These are phyloP conservation scores for Pseudevernia furfuracea DNA, from an alignment of 495 filamentous ascomycete species.

Conservation along the genomic window DNA sequence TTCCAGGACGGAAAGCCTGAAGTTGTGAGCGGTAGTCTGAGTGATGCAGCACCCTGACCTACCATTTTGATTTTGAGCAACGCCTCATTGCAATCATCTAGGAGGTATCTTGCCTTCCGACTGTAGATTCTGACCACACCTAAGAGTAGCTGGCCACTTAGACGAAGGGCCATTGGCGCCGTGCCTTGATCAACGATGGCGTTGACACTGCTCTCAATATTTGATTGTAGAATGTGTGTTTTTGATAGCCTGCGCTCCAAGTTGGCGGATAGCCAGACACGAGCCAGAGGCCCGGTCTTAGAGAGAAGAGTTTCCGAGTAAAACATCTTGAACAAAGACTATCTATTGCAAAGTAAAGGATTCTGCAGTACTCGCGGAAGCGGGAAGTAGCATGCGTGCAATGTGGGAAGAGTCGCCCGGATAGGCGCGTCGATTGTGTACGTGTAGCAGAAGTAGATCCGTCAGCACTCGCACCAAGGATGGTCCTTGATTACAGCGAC, in stretches of 20 bases:
- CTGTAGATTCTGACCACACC: slow-evolving; percentile 97
- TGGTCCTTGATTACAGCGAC: not conserved
- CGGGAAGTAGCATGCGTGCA: slow-evolving; percentile 27
- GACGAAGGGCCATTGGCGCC: slow-evolving; percentile 86
- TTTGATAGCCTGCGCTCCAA: slow-evolving; percentile 96
- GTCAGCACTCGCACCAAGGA: not conserved
- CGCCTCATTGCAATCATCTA: slow-evolving; percentile 96
- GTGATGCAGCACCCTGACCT: slow-evolving; percentile 24
- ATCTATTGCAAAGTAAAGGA: slow-evolving; percentile 17
- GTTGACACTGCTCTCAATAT: slow-evolving; percentile 85
- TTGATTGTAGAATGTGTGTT: slow-evolving; percentile 83
- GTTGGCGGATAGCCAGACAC: slow-evolving; percentile 96
- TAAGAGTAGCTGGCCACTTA: slow-evolving; percentile 87
- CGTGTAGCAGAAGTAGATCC: slow-evolving; percentile 17
- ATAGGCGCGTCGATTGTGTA: slow-evolving; percentile 27
- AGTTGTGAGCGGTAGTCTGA: slow-evolving; percentile 2
- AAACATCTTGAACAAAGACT: slow-evolving; percentile 62
- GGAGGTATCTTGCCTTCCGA: slow-evolving; percentile 86
- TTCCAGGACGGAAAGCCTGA: slow-evolving; percentile 48
- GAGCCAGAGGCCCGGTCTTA: slow-evolving; percentile 91
- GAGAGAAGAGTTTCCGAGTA: slow-evolving; percentile 94
- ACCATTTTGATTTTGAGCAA: slow-evolving; percentile 98
- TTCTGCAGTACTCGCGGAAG: slow-evolving; percentile 21
- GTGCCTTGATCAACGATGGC: slow-evolving; percentile 91
- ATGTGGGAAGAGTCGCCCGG: slow-evolving; percentile 29